Percentiles rank a stretch among this genome's conserved stretches.
Conservation (phyloP, 2,329 filamentous ascomycete genomes). For the Talaromyces sp. region DNA sequence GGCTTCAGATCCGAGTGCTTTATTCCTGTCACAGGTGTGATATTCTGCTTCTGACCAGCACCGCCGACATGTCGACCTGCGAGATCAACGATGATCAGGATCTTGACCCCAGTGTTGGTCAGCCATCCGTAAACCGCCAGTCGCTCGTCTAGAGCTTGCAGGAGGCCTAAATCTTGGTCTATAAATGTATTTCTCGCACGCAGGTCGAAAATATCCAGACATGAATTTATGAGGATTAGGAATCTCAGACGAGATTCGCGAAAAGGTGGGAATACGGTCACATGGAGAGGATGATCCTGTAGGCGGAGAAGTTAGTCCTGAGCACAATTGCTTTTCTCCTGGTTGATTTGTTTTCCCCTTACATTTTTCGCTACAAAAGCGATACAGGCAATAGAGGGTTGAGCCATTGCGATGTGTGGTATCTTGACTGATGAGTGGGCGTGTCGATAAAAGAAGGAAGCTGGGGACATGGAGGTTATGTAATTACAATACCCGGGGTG, state of each 20-base stretch:
- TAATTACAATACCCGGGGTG: slow-evolving; percentile 2
- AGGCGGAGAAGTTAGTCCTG: slow-evolving; percentile 19
- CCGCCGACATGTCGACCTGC: slow-evolving; percentile 61
- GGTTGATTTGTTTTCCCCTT: background rate
- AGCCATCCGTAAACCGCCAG: slow-evolving; percentile 93
- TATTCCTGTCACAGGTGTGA: slow-evolving; percentile 60
- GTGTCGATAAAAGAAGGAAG: background rate
- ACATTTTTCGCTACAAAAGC: slow-evolving; percentile 93
- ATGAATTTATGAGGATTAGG: slow-evolving; percentile 84
- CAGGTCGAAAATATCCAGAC: slow-evolving; percentile 89
- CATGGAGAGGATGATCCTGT: slow-evolving; percentile 94
- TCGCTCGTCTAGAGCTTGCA: slow-evolving; percentile 91
- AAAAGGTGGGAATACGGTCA: slow-evolving; percentile 81
- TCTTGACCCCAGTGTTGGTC: slow-evolving; percentile 90
- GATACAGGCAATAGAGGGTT: slow-evolving; percentile 84
- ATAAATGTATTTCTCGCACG: slow-evolving; percentile 70
- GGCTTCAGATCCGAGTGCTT: slow-evolving; percentile 84
- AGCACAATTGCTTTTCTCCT: background rate
- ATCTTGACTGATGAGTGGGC: background rate
- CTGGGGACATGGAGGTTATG: background rate
- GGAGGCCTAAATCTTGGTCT: slow-evolving; percentile 83
- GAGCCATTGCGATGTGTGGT: slow-evolving; percentile 43
- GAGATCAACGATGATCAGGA: slow-evolving; percentile 89
- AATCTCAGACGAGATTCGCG: slow-evolving; percentile 70
- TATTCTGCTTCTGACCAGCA: slow-evolving; percentile 33